Conservation (phyloP, 345 rosid species). For the Brassica carinata region DNA sequence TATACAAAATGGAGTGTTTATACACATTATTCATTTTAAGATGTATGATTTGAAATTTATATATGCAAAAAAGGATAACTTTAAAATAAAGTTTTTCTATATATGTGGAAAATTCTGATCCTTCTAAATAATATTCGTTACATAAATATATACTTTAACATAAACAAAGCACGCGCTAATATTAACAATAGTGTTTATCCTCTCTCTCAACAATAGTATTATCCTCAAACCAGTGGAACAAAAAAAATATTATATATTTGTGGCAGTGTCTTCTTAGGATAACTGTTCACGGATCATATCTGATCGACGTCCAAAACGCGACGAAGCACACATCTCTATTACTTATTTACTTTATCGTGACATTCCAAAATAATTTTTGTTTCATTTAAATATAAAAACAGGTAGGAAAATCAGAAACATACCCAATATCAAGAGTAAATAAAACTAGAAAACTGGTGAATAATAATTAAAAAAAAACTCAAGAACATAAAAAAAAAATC, state of each 20-base stretch:
- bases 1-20: background rate
- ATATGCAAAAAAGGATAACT: too few relatives aligned
- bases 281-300: slow-evolving; percentile 29
- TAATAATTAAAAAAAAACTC: too few relatives aligned
- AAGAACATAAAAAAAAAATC: background rate
- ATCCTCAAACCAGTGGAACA: too few relatives aligned
- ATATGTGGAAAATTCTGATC: background rate
- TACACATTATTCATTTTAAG: background rate
- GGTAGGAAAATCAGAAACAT: background rate
- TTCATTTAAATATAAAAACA: background rate
- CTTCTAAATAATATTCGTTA: background rate
- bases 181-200: too few relatives aligned
- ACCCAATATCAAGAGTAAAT: background rate
- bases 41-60: background rate
- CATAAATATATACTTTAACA: background rate
- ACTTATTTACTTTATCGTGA: background rate
- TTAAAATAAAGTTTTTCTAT: too few relatives aligned
- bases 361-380: background rate
- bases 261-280: slow-evolving; percentile 19
- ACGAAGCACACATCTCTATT: slow-evolving; percentile 17
- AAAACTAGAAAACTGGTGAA: background rate
- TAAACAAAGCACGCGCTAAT: background rate
- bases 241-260: background rate
- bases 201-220: too few relatives aligned
- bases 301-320: slow-evolving; percentile 23